Evolutionary conservation across 1,139 yeast genomes (phyloP).

Genomic region (Nakaseomyces delphensis): DNA sequence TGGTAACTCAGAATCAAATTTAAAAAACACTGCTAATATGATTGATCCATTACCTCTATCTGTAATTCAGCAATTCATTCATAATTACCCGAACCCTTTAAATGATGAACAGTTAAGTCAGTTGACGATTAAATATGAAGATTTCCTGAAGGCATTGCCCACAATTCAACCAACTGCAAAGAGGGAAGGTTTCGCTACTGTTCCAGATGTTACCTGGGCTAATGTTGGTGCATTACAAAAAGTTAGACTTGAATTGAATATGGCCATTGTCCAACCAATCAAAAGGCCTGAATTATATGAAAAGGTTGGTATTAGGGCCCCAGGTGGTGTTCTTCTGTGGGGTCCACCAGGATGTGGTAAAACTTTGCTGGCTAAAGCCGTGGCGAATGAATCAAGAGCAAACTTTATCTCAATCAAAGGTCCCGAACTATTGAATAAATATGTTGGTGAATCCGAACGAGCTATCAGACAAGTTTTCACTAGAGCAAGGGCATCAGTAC

Average conservation of each 20-base stretch:
- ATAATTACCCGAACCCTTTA: conserved; percentile 70
- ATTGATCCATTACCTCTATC: conserved; percentile 38
- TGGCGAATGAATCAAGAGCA: conserved; percentile 93
- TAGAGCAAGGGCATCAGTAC: conserved; percentile 88
- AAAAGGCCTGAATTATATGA: conserved; percentile 83
- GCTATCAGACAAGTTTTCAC: conserved; percentile 93
- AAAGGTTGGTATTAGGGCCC: conserved; percentile 90
- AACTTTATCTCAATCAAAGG: conserved; percentile 93
- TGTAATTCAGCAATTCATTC: conserved; percentile 64
- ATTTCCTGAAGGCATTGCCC: conserved; percentile 78
- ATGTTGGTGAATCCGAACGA: conserved; percentile 92
- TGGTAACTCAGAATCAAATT: conserved; percentile 11
- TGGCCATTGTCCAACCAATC: conserved; percentile 97
- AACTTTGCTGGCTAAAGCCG: conserved; percentile 90
- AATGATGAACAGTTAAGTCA: conserved; percentile 66
- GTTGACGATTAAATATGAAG: conserved; percentile 65
- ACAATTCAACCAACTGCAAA: conserved; percentile 95
- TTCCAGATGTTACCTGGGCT: conserved; percentile 95
- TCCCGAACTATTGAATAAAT: conserved; percentile 86
- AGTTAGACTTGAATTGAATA: conserved; percentile 82
- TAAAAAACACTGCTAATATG: conserved; percentile 30
- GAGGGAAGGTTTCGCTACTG: conserved; percentile 97
- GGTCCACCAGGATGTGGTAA: conserved; percentile 99
- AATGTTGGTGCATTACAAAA: conserved; percentile 83
- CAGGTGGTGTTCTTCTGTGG: conserved; percentile 96